These are phyloP conservation scores for Laguncularia racemosa DNA, from an alignment of 345 rosid genomes.

Conservation along the genomic window DNA sequence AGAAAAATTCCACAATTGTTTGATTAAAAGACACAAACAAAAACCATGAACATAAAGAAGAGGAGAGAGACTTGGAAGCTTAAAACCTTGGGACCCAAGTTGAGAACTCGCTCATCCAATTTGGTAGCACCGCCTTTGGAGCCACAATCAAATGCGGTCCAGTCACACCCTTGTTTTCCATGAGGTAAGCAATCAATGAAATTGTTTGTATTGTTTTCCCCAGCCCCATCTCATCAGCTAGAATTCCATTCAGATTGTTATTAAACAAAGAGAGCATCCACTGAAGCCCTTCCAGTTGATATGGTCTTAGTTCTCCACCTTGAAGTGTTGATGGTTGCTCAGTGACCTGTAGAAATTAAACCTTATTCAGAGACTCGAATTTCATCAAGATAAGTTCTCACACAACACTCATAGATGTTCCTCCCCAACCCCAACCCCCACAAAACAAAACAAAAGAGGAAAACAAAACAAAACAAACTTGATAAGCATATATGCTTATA, in stretches of 20 bases:
- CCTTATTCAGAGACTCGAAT: neutral
- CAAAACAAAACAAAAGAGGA: neutral
- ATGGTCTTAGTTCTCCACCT: slow-evolving; percentile 89
- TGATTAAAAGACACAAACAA: neutral
- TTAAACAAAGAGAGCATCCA: slow-evolving; percentile 99
- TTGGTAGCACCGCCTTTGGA: slow-evolving; percentile 98
- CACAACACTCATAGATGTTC: neutral
- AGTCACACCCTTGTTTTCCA: slow-evolving; percentile 72
- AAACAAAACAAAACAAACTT: neutral
- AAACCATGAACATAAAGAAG: slow-evolving; percentile 1
- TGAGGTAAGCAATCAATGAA: slow-evolving; percentile 78
- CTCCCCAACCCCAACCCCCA: too few species aligned
- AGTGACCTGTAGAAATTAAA: slow-evolving; percentile 49
- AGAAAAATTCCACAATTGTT: slow-evolving; percentile 4
- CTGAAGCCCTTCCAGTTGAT: slow-evolving; percentile 97
- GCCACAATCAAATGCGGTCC: slow-evolving; percentile 99
- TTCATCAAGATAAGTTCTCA: neutral
- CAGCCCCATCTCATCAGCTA: slow-evolving; percentile 99
- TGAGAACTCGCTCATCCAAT: slow-evolving; percentile 91
- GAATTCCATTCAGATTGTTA: slow-evolving; percentile 94
- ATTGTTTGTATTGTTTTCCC: slow-evolving; percentile 99
- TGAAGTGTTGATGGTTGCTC: slow-evolving; percentile 91
- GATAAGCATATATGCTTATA: slow-evolving; percentile 15
- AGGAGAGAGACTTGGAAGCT: slow-evolving; percentile 2
- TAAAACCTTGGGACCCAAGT: slow-evolving; percentile 87